Percentiles rank a stretch among this genome's conserved stretches.
Conservation (phyloP, 805 yeast species). For the Candida corydali region DNA sequence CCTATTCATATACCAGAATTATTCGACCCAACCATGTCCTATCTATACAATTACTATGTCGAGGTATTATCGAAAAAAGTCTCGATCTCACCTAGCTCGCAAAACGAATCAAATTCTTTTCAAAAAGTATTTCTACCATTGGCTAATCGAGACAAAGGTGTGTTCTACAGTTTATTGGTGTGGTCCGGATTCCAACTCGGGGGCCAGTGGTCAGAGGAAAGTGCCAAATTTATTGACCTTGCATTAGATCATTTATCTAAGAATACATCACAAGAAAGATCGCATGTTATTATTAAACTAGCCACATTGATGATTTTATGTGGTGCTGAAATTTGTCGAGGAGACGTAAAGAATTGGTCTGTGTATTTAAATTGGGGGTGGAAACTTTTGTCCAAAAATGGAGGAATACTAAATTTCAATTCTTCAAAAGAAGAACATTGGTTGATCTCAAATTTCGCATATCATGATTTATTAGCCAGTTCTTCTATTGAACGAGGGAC, state of each 20-base stretch:
- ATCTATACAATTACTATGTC: constrained; percentile 46
- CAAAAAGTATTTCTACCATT: constrained; percentile 51
- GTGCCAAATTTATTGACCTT: constrained; percentile 42
- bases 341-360: constrained; percentile 77
- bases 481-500: constrained; percentile 58
- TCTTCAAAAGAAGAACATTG: constrained; percentile 60
- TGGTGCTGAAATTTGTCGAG: constrained; percentile 80
- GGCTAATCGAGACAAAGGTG: constrained; percentile 50
- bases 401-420: constrained; percentile 56
- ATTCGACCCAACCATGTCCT: constrained; percentile 28
- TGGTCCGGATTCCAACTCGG: constrained; percentile 55
- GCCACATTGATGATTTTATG: constrained; percentile 67
- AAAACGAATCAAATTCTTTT: constrained; percentile 45
- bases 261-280: constrained; percentile 19
- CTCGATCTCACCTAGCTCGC: constrained; percentile 44
- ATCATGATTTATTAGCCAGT: constrained; percentile 71
- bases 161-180: constrained; percentile 48
- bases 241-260: constrained; percentile 40
- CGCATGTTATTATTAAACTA: constrained; percentile 40
- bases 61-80: constrained; percentile 40
- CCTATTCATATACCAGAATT: constrained; percentile 24
- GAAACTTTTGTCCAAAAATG: constrained; percentile 53
- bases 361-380: constrained; percentile 63
- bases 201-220: constrained; percentile 44
- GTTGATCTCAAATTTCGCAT: constrained; percentile 73